Conservation (phyloP, 1,284 basidiomycete genomes). For the Mycosarcoma mackinlayi region DNA sequence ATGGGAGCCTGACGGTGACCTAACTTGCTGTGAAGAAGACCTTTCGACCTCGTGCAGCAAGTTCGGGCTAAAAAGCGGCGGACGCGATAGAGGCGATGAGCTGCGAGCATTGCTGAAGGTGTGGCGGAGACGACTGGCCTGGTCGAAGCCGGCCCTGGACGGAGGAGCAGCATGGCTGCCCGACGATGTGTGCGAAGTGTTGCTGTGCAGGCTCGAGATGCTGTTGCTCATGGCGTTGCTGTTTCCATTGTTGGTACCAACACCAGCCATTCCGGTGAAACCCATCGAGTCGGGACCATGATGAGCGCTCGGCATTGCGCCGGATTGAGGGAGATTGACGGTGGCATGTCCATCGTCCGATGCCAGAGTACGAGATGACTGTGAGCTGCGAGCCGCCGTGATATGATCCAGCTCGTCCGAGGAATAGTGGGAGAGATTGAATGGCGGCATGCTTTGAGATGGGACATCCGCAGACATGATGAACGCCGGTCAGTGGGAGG, state of each 20-base stretch:
- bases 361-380: slow-evolving; percentile 14
- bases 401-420: slow-evolving; percentile 27
- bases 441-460: slow-evolving; percentile 26
- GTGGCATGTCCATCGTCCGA: slow-evolving; percentile 38
- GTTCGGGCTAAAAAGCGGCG: slow-evolving; percentile 40
- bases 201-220: slow-evolving; percentile 28
- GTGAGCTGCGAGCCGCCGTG: slow-evolving; percentile 10
- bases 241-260: neutral
- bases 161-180: slow-evolving; percentile 9
- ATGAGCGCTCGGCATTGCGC: neutral
- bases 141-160: slow-evolving; percentile 25
- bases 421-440: slow-evolving; percentile 23
- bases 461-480: slow-evolving; percentile 27
- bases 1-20: slow-evolving; percentile 36
- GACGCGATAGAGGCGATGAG: slow-evolving; percentile 41
- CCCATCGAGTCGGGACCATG: slow-evolving; percentile 18
- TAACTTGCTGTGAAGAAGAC: slow-evolving; percentile 16
- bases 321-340: slow-evolving; percentile 32
- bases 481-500: neutral
- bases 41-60: slow-evolving; percentile 37
- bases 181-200: neutral
- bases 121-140: slow-evolving; percentile 36
- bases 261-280: slow-evolving; percentile 4
- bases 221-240: slow-evolving; percentile 33
- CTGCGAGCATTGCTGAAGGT: slow-evolving; percentile 40